Evolutionary conservation across 257 asterid species (phyloP), one percentile per base, ranked within the genome.

Genomic region (Lavandula angustifolia): DNA sequence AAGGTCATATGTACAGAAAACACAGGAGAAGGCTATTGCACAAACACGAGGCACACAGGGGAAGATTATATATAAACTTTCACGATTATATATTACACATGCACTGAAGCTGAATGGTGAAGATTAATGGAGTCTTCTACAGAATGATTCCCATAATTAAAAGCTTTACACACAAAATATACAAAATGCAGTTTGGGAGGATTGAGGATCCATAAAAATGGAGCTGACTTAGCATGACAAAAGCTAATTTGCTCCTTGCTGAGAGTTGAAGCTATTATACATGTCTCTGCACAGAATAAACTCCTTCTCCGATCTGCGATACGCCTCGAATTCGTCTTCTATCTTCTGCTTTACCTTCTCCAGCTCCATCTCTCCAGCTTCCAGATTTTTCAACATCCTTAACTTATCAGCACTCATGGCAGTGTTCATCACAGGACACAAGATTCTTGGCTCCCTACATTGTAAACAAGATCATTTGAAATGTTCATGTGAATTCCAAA

Each of bases 341-440:
- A 69, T 7, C 7, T 47, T 62, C 35, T 4, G 14, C 13, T 42
- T 11, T 18, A 62, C 37, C 54, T 47, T 50, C 1, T 1, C 50
- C 46, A 70, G 75, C 62, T 73, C 69, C 54, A 3, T 0, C 46
- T 38, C 27, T 6, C 9, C 37, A 18, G 37, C 71, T 37, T 31
- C 58, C 67, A 75, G 41, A 59, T n/a, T 37, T 31, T 18, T 47
- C 10, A 42, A 4, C 7, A 16, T 56, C 7, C 62, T 12, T 5
- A 31, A 11, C 12, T 9, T 64, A 1, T 41, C 7, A 9, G 61
- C 60, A 58, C 70, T 48, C 14, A 48, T 40, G 17, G 29, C 50
- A 49, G 6, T 52, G 37, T 13, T 70, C 54, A 29, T 44, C 22
- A 81, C 87, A 9, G 92, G 90, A 68, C 85, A 87, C 76, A 63